Percentiles rank a stretch among this genome's conserved stretches.
Conservation (phyloP, 768 basidiomycete species). For the Lactifluus rugatus region DNA sequence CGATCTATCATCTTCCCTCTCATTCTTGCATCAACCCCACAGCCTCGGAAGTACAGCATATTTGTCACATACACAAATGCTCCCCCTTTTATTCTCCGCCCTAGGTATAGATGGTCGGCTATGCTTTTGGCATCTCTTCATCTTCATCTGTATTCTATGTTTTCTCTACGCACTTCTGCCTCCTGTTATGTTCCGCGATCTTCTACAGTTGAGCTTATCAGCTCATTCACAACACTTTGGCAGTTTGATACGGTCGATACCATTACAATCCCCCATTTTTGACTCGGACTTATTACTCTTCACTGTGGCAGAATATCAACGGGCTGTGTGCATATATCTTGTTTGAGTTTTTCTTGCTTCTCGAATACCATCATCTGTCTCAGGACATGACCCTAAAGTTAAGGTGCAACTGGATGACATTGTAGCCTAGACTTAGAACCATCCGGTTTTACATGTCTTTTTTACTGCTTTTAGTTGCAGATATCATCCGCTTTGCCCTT, state of each 20-base stretch:
- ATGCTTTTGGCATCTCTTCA: neutral
- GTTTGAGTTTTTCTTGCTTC: neutral
- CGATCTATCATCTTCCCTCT: neutral
- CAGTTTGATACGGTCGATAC: neutral
- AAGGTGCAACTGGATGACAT: neutral
- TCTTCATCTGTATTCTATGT: neutral
- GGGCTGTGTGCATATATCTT: neutral
- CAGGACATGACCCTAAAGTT: neutral
- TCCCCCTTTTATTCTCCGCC: neutral
- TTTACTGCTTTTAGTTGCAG: neutral
- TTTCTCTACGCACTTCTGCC: neutral
- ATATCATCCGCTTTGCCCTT: slow-evolving; percentile 37
- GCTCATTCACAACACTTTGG: neutral
- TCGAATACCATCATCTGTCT: too few relatives aligned
- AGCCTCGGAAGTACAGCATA: neutral
- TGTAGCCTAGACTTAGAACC: neutral
- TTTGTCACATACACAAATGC: neutral
- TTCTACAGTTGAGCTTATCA: neutral
- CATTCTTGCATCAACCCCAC: neutral
- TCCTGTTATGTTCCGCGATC: neutral
- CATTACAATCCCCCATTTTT: neutral
- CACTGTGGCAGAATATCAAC: neutral
- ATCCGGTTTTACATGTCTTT: neutral
- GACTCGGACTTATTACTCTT: neutral
- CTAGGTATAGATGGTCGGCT: neutral